Evolutionary conservation across 192 early-diverging fungal genomes (phyloP).

Genomic region (Backusella circina): DNA sequence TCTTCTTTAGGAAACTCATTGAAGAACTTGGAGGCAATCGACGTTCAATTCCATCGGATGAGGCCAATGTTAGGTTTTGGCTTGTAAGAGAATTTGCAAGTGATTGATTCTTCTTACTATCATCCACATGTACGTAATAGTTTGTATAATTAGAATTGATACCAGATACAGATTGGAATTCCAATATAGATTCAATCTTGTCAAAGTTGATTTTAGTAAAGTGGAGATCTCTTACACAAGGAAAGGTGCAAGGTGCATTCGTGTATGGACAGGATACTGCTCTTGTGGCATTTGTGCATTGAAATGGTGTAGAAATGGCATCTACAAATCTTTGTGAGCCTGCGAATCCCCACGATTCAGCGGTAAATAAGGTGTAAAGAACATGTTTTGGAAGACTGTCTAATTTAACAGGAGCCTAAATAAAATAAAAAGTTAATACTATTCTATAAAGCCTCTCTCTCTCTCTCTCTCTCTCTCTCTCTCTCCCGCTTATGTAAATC

Average conservation of each 20-base stretch:
- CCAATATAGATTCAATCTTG: slow-evolving; percentile 67
- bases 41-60: slow-evolving; percentile 33
- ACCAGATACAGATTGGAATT: slow-evolving; percentile 58
- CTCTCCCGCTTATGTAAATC: background rate
- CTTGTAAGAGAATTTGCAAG: slow-evolving; percentile 8
- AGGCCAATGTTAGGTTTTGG: slow-evolving; percentile 40
- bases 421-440: background rate
- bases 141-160: slow-evolving; percentile 12
- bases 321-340: slow-evolving; percentile 83
- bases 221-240: slow-evolving; percentile 59
- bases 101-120: background rate
- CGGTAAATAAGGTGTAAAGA: slow-evolving; percentile 70
- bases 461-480: no score
- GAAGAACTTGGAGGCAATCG: slow-evolving; percentile 69
- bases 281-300: slow-evolving; percentile 45
- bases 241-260: slow-evolving; percentile 52
- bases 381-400: slow-evolving; percentile 60
- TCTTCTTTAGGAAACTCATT: slow-evolving; percentile 65
- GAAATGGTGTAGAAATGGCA: slow-evolving; percentile 56
- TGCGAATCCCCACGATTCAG: slow-evolving; percentile 70
- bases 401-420: slow-evolving; percentile 41
- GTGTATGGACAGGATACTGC: slow-evolving; percentile 24
- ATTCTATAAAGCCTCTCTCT: no score
- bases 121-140: slow-evolving; percentile 48
- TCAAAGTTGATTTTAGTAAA: slow-evolving; percentile 65